Base-by-base conservation (phyloP, 495 filamentous ascomycete genomes). In the Lophiotrema nucula region DNA sequence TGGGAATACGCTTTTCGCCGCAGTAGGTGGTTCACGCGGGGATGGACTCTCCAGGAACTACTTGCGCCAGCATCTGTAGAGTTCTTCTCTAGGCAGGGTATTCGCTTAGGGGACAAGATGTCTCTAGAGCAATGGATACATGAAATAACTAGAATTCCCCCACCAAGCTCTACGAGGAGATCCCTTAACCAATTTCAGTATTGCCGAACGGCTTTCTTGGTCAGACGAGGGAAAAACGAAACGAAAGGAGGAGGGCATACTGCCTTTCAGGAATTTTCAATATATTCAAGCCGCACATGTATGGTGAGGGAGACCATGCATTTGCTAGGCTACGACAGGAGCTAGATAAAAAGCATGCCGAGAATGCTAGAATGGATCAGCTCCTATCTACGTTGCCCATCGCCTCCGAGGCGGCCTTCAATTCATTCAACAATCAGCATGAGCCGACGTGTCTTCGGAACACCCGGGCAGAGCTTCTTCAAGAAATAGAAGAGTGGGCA, bases 381-480 rank as follows among this genome's bases (percentile, higher is more conserved):
- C 39, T 16, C 21, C 43, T 47, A 10, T 10, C 12, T 16, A 53
- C 45, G 5, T 41, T 65, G 38, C 52, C 51, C 19, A 6, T 19
- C 24, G 64, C 64, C 5, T 25, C 45, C 8, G 63, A 51, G 28
- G 67, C 67, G 13, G 10, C 65, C 4, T 66, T 67, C 61, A 53
- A 63, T 58, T 62, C 65, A 8, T 53, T 50, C 37, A 3, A 11
- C 11, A 28, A 53, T 11, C 43, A 57, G 22, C 52, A 66, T 26
- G 43, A 65, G 5, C 31, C 57, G 1, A 44, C 35, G 27, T 72
- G 68, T 39, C 62, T 65, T 13, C 37, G 33, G 13, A 42, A 58
- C 23, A 70, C 69, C 1, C 47, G 69, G 11, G 59, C 53, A 12
- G 60, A 67, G 11, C 55, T 70, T 3, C 69, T 70, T 18, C 27